Evolutionary conservation across 768 basidiomycete species (phyloP).

Genomic region (Sporobolomyces phaffii): DNA sequence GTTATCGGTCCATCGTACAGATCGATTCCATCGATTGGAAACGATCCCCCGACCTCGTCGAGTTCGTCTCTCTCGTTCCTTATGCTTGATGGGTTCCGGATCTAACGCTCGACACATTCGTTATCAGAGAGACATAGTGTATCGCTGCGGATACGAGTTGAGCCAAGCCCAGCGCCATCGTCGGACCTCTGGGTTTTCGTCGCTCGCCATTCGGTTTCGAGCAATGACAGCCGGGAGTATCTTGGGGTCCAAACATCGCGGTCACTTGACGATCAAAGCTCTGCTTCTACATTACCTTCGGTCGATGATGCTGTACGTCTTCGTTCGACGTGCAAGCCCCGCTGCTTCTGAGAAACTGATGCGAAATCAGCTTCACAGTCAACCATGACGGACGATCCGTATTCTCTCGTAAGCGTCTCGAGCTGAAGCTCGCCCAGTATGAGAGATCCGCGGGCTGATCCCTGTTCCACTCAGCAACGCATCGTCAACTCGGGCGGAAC

Average conservation of each 20-base stretch:
- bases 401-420: slow-evolving; percentile 2
- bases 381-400: slow-evolving; percentile 13
- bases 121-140: slow-evolving; percentile 1
- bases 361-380: background rate
- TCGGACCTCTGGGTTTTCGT: slow-evolving; percentile 72
- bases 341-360: background rate
- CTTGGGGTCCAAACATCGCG: slow-evolving; percentile 53
- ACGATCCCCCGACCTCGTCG: background rate
- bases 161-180: background rate
- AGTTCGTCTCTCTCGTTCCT: background rate
- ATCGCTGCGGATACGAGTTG: background rate
- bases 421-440: background rate
- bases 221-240: slow-evolving; percentile 58
- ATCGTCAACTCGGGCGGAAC: slow-evolving; percentile 38
- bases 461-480: slow-evolving; percentile 41
- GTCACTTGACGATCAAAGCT: fast-evolving
- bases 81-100: too few species aligned
- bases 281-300: background rate
- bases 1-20: background rate
- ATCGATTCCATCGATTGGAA: background rate
- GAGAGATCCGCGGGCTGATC: too few species aligned
- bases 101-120: too few species aligned
- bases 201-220: slow-evolving; percentile 65
- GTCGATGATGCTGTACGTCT: slow-evolving; percentile 10
- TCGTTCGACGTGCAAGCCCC: background rate